Conservation (phyloP, 768 basidiomycete species). For the Mycena polygramma region DNA sequence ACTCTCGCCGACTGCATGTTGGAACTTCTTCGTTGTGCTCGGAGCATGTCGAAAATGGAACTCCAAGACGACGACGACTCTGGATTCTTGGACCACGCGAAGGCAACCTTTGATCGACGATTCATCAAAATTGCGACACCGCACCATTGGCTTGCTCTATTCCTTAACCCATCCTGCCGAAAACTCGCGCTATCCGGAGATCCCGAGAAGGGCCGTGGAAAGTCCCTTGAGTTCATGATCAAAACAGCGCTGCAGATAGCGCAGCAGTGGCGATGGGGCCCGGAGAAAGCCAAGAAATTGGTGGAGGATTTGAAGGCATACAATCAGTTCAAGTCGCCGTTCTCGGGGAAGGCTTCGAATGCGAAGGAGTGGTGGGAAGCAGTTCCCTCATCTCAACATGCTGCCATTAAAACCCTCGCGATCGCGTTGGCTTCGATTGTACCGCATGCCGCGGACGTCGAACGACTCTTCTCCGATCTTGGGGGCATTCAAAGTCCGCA, state of each 20-base stretch:
- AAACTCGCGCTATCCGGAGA: constrained; percentile 3
- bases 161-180: constrained; percentile 1
- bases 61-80: constrained; percentile 22
- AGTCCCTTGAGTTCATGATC: neutral
- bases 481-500: neutral
- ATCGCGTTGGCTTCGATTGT: neutral
- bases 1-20: constrained; percentile 53
- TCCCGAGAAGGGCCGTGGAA: neutral
- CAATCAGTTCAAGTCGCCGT: neutral
- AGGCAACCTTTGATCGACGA: constrained; percentile 5
- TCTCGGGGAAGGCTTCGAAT: neutral
- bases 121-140: constrained; percentile 17
- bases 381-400: neutral
- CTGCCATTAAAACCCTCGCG: neutral
- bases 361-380: constrained; percentile 4
- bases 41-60: constrained; percentile 35
- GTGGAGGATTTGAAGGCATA: neutral
- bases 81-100: neutral
- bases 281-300: neutral
- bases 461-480: constrained; percentile 1
- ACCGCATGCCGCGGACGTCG: neutral
- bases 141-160: constrained; percentile 4
- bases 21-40: constrained; percentile 44
- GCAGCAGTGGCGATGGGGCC: neutral
- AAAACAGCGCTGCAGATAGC: neutral